Conservation (phyloP, 1,284 basidiomycete genomes). For the Ceratorhiza oryzae-sativae region DNA sequence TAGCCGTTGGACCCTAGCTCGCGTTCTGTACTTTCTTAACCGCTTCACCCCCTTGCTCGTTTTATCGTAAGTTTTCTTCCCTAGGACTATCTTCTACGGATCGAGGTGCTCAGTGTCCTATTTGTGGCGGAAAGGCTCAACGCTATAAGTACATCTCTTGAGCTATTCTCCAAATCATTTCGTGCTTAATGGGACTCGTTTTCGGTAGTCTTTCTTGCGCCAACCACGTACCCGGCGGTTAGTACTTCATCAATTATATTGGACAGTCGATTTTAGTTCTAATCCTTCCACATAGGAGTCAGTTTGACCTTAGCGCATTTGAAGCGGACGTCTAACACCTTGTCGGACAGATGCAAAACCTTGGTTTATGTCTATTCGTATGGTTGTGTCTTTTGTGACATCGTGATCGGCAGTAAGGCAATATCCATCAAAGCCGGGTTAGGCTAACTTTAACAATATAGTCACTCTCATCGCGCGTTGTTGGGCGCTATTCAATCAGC, state of each 20-base stretch:
- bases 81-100: neutral
- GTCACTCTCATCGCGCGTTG: neutral
- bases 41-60: neutral
- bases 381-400: neutral
- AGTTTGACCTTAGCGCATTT: neutral
- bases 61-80: constrained; percentile 1
- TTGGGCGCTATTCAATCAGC: constrained; percentile 13
- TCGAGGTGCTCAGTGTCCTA: neutral
- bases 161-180: neutral
- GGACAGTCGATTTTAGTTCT: too few species aligned
- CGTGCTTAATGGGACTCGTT: neutral
- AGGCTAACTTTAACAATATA: neutral
- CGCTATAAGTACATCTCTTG: neutral
- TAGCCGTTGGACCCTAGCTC: constrained; percentile 12
- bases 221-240: neutral
- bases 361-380: neutral
- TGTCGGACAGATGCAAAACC: neutral
- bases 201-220: constrained; percentile 1
- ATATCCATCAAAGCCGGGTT: neutral
- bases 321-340: neutral
- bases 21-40: constrained; percentile 17
- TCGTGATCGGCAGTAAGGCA: neutral
- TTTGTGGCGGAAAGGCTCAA: neutral
- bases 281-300: neutral
- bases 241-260: neutral